Conservation (phyloP, 495 filamentous ascomycete species). For the Xylaria palmicola region DNA sequence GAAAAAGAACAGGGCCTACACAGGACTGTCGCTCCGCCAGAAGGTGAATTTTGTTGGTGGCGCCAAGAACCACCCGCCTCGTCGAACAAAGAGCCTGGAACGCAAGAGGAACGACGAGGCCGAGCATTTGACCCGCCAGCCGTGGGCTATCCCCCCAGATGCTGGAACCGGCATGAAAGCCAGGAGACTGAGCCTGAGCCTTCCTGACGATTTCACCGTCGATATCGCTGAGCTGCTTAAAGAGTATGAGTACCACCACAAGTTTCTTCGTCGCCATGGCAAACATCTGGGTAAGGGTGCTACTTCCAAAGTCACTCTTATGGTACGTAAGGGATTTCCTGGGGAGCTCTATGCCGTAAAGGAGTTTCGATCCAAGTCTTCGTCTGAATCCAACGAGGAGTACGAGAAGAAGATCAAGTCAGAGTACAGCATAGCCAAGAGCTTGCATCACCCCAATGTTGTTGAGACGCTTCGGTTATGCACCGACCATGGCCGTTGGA, state of each 20-base stretch:
- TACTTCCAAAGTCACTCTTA: slow-evolving; percentile 69
- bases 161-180: slow-evolving; percentile 66
- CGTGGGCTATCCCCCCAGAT: slow-evolving; percentile 56
- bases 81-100: slow-evolving; percentile 29
- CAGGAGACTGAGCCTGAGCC: slow-evolving; percentile 58
- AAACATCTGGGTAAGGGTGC: slow-evolving; percentile 71
- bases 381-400: slow-evolving; percentile 59
- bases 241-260: slow-evolving; percentile 60
- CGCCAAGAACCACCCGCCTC: slow-evolving; percentile 24
- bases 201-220: slow-evolving; percentile 63
- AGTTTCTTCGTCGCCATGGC: slow-evolving; percentile 57
- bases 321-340: slow-evolving; percentile 55
- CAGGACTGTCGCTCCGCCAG: slow-evolving; percentile 46
- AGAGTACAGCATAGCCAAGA: slow-evolving; percentile 76
- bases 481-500: slow-evolving; percentile 64
- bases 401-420: slow-evolving; percentile 79
- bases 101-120: slow-evolving; percentile 26
- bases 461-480: slow-evolving; percentile 71
- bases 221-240: slow-evolving; percentile 59
- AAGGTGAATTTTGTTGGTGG: slow-evolving; percentile 28
- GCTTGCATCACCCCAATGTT: slow-evolving; percentile 75
- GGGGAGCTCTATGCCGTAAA: slow-evolving; percentile 71
- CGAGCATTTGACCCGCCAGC: slow-evolving; percentile 32
- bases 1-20: slow-evolving; percentile 49
- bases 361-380: slow-evolving; percentile 66